Evolutionary conservation across 345 rosid genomes (phyloP).

Genomic region (Camelina sativa): DNA sequence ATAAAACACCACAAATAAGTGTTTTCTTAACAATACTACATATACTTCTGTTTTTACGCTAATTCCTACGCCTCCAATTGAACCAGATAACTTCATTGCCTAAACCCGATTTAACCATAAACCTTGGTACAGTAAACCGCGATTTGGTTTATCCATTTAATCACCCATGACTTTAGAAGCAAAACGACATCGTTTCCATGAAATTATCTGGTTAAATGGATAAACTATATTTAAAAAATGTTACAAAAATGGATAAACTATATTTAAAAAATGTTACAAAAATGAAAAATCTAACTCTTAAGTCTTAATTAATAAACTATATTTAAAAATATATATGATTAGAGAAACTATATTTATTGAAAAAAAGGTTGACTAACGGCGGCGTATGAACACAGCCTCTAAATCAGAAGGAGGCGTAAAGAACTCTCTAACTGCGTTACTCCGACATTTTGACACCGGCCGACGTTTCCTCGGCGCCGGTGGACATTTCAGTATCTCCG

Average conservation of each 20-base stretch:
- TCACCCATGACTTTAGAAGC: too few species aligned
- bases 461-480: slow-evolving; percentile 84
- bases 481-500: slow-evolving; percentile 72
- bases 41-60: too few species aligned
- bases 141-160: too few species aligned
- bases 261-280: slow-evolving; percentile 3
- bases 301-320: not conserved
- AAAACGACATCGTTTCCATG: too few species aligned
- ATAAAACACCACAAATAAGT: too few species aligned
- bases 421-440: slow-evolving; percentile 66
- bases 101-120: too few species aligned
- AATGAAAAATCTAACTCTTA: not conserved
- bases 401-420: slow-evolving; percentile 74
- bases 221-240: too few species aligned
- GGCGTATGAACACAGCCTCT: slow-evolving; percentile 72
- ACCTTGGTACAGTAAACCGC: too few species aligned
- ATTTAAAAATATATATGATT: slow-evolving; percentile 18
- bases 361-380: slow-evolving; percentile 32
- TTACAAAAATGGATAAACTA: not conserved
- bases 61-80: too few species aligned
- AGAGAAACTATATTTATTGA: not conserved
- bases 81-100: too few species aligned
- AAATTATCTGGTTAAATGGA: too few species aligned
- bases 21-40: too few species aligned
- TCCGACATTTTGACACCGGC: slow-evolving; percentile 59